Conservation (phyloP, 768 basidiomycete genomes). For the Lactarius trivialis region DNA sequence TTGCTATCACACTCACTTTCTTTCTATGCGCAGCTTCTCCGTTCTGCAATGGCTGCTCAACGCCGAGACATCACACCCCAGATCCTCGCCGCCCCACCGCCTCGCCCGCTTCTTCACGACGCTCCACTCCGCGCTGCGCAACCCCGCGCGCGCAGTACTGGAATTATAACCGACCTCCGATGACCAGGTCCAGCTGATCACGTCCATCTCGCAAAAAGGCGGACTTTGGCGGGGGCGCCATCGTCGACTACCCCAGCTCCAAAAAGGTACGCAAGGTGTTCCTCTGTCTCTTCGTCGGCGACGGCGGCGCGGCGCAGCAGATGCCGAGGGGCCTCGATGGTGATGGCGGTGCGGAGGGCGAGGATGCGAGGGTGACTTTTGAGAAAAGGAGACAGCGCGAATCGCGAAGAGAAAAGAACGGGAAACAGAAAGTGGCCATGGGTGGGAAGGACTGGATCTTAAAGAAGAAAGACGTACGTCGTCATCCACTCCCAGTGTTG, state of each 20-base stretch:
- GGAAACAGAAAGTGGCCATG: too few species aligned
- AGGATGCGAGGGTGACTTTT: constrained; percentile 55
- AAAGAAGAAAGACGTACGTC: constrained; percentile 87
- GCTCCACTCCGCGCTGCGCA: constrained; percentile 76
- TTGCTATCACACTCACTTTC: too few species aligned
- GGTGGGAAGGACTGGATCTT: constrained; percentile 83
- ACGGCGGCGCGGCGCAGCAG: constrained; percentile 57
- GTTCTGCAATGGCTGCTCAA: too few species aligned
- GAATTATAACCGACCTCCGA: constrained; percentile 98
- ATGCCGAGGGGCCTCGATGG: constrained; percentile 75
- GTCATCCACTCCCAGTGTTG: not conserved
- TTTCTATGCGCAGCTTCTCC: constrained; percentile 94
- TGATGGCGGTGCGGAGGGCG: constrained; percentile 43
- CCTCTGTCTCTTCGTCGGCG: constrained; percentile 85
- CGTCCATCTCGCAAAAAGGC: constrained; percentile 84
- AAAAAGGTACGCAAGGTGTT: constrained; percentile 95
- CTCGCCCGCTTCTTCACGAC: constrained; percentile 89
- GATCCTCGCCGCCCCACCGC: constrained; percentile 81
- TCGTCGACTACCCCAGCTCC: too few species aligned
- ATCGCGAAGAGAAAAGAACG: constrained; percentile 46
- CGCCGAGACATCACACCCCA: too few species aligned
- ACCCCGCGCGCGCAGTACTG: constrained; percentile 78
- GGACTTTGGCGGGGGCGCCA: constrained; percentile 95
- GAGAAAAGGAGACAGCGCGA: constrained; percentile 74
- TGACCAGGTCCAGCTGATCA: constrained; percentile 94